A percentile compares a stretch with the other conserved stretches of the same genome.
Evolutionary conservation across 306 rosid genomes (phyloP).

Genomic region (Ormosia emarginata): DNA sequence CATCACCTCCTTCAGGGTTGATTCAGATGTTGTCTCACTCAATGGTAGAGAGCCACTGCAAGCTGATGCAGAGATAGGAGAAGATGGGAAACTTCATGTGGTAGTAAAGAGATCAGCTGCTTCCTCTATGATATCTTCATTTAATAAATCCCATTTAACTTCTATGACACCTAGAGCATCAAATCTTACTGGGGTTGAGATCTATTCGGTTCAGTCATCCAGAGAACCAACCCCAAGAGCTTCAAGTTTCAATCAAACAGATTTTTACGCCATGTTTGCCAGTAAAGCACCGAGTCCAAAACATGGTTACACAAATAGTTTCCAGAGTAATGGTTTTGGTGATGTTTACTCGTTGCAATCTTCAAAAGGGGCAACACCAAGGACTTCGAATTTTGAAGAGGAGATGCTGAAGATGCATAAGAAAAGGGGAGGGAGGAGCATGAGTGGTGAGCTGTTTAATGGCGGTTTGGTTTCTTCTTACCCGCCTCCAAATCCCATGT

Average conservation of each 20-base stretch:
- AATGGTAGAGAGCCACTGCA: constrained; percentile 64
- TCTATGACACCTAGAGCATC: constrained; percentile 82
- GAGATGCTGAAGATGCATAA: constrained; percentile 60
- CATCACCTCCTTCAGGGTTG: constrained; percentile 70
- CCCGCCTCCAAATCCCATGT: constrained; percentile 76
- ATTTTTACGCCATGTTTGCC: constrained; percentile 77
- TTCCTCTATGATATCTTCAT: constrained; percentile 66
- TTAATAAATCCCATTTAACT: constrained; percentile 63
- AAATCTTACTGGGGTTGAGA: constrained; percentile 80
- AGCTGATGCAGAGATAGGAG: constrained; percentile 77
- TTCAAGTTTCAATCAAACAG: constrained; percentile 78
- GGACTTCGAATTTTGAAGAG: constrained; percentile 73
- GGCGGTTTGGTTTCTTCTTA: constrained; percentile 44
- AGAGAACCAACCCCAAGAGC: constrained; percentile 84
- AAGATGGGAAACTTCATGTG: constrained; percentile 82
- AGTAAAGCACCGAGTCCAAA: constrained; percentile 89
- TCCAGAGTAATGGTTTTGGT: constrained; percentile 42
- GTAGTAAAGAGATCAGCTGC: constrained; percentile 64
- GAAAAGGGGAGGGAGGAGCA: constrained; percentile 65
- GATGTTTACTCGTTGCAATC: constrained; percentile 69
- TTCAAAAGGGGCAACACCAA: constrained; percentile 69
- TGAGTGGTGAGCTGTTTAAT: constrained; percentile 72
- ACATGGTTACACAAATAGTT: constrained; percentile 59
- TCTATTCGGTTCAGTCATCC: constrained; percentile 81
- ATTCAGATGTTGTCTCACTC: constrained; percentile 73